Evolutionary conservation across 805 yeast species (phyloP), one percentile per base, ranked within the genome.

Genomic region (Saturnispora diversa): DNA sequence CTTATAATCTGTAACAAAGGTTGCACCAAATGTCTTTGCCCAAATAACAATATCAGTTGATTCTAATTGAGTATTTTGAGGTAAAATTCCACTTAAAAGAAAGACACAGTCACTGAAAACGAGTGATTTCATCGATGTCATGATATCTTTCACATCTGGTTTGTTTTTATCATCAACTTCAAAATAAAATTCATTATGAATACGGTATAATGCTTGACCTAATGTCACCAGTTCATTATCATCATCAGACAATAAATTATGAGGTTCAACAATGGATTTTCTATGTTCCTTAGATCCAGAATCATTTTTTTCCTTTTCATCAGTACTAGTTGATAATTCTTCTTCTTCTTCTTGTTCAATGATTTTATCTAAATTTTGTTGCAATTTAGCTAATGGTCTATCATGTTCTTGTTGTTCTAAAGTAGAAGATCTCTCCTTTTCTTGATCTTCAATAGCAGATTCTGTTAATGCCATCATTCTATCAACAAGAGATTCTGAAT

Each of bases 11-110:
- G 77, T 67, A 1, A 81, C 81, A 6, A 90, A 87, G 2, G 68
- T 68, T 0, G 95, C 97, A 1, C 98, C 98, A 68, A 90, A 90
- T 40, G 88, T 84, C 37, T 74, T 73, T 10, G 90, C 84, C 97
- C 97, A 90, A 17, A 80, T 75, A 2, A 88, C 96, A 32, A 92
- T 84, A 55, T 86, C 95, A 4, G 94, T 92, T 25, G 70, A 63
- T 39, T 81, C 79, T 13, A 84, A 62, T 40, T 76, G 72, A 10
- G 79, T 69, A 1, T 92, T 92, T n/a, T 85, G 56, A 1, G 97
- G 97, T 17, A 92, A 70, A n/a, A 90, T 69, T 0, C 97, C 97
- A 4, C 95, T 82, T 50, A 92, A 81, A 15, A 90, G 69, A 41
- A 92, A 74, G 3, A 75, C 74, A 34, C 79, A 72, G 6, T 80